These are phyloP conservation scores for Maudiozyma turicensis DNA, from an alignment of 805 yeast species.

Conservation along the genomic window DNA sequence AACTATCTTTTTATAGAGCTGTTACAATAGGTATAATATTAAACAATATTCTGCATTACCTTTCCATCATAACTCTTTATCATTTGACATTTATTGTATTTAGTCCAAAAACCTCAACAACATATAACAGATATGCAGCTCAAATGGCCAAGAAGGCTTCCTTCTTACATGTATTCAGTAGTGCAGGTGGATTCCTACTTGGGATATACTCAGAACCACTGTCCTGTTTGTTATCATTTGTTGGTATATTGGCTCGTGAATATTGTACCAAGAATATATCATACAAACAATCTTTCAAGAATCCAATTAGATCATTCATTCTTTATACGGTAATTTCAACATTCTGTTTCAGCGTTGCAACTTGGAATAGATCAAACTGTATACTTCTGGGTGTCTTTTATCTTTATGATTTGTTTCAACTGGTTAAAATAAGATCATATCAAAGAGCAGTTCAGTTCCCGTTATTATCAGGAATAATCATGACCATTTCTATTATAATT, in stretches of 20 bases:
- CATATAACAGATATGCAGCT: conserved; percentile 7
- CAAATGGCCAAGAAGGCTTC: conserved; percentile 31
- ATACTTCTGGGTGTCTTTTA: conserved; percentile 61
- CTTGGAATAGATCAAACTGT: conserved; percentile 67
- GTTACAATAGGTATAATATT: conserved; percentile 40
- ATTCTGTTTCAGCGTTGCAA: conserved; percentile 42
- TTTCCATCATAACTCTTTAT: conserved; percentile 41
- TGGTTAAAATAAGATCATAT: conserved; percentile 10
- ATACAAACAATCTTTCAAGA: neutral
- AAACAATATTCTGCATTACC: conserved; percentile 44
- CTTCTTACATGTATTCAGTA: conserved; percentile 47
- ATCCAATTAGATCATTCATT: conserved; percentile 9
- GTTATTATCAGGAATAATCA: conserved; percentile 45
- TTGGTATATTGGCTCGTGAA: conserved; percentile 46
- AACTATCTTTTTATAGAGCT: conserved; percentile 31
- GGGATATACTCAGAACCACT: conserved; percentile 70
- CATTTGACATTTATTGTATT: conserved; percentile 36
- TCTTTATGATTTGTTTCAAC: conserved; percentile 42
- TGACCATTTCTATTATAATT: conserved; percentile 38
- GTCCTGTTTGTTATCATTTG: conserved; percentile 50
- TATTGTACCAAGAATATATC: conserved; percentile 11
- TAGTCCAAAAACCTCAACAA: conserved; percentile 3
- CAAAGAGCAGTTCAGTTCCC: conserved; percentile 23
- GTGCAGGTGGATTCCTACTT: conserved; percentile 72
- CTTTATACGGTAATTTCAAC: conserved; percentile 17